Evolutionary conservation across 2,329 filamentous ascomycete genomes (phyloP).

Genomic region (Cytospora leucostoma): DNA sequence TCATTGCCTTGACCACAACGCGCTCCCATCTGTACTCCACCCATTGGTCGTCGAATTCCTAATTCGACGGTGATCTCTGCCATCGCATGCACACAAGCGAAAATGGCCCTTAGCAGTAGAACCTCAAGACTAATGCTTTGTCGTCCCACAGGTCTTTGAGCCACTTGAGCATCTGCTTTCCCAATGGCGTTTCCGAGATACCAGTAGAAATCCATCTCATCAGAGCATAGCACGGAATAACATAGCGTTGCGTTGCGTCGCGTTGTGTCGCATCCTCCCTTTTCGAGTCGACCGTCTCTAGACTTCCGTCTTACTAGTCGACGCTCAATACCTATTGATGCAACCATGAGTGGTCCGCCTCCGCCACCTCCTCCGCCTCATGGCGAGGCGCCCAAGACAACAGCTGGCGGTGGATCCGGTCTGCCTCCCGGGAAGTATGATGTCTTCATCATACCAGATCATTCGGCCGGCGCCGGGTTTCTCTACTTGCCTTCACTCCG

Average conservation of each 20-base stretch:
- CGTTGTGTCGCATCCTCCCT: background rate
- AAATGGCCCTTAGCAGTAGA: background rate
- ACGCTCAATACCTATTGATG: conserved; percentile 14
- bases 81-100: no score
- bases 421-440: conserved; percentile 91
- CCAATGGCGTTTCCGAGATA: conserved; percentile 41
- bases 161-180: conserved; percentile 28
- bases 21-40: background rate
- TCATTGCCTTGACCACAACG: background rate
- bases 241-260: background rate
- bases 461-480: conserved; percentile 86
- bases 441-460: conserved; percentile 94
- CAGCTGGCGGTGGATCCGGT: conserved; percentile 57
- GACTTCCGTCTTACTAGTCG: conserved; percentile 15
- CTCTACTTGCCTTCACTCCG: conserved; percentile 89
- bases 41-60: background rate
- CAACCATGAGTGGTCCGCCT: conserved; percentile 49
- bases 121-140: background rate
- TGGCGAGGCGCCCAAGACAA: conserved; percentile 72
- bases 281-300: conserved; percentile 18
- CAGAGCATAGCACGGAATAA: conserved; percentile 17
- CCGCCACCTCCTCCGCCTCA: conserved; percentile 87
- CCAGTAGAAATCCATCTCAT: conserved; percentile 36
- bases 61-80: background rate
- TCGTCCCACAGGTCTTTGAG: conserved; percentile 6